A percentile compares a stretch with the other conserved stretches of the same genome.
Evolutionary conservation across 805 yeast genomes (phyloP).

Genomic region (Candida manassasensis): DNA sequence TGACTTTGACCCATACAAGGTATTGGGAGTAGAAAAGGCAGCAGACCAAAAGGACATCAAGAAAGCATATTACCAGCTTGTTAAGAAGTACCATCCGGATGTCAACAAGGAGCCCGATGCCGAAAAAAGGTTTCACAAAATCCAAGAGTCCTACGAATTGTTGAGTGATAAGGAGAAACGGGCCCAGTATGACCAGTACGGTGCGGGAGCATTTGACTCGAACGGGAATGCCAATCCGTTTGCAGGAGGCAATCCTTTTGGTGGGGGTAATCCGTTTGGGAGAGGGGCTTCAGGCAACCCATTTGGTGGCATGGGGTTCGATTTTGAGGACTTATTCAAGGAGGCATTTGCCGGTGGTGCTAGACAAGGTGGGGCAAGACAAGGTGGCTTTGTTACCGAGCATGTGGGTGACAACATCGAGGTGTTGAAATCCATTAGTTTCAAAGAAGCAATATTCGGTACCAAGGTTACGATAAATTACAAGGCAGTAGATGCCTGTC

Average conservation of each 20-base stretch:
- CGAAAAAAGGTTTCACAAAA: slow-evolving; percentile 82
- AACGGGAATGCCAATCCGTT: slow-evolving; percentile 49
- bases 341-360: slow-evolving; percentile 41
- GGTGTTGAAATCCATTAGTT: slow-evolving; percentile 63
- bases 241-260: slow-evolving; percentile 42
- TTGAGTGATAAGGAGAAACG: slow-evolving; percentile 80
- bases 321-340: slow-evolving; percentile 42
- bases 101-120: slow-evolving; percentile 88
- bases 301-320: slow-evolving; percentile 50
- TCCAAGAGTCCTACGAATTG: slow-evolving; percentile 92
- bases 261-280: slow-evolving; percentile 30
- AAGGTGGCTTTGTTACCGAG: slow-evolving; percentile 59
- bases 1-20: slow-evolving; percentile 73
- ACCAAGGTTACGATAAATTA: slow-evolving; percentile 61
- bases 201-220: slow-evolving; percentile 76
- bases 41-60: slow-evolving; percentile 85
- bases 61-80: slow-evolving; percentile 89
- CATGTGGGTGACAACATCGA: slow-evolving; percentile 88
- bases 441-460: slow-evolving; percentile 88
- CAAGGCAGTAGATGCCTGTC: slow-evolving; percentile 71
- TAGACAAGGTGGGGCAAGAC: slow-evolving; percentile 37
- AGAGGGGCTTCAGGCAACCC: slow-evolving; percentile 41
- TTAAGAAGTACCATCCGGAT: slow-evolving; percentile 95
- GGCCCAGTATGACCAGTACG: slow-evolving; percentile 87
- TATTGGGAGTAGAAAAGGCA: slow-evolving; percentile 66